Conservation (phyloP, 2,329 filamentous ascomycete genomes). For the Aspergillus aculeatus region DNA sequence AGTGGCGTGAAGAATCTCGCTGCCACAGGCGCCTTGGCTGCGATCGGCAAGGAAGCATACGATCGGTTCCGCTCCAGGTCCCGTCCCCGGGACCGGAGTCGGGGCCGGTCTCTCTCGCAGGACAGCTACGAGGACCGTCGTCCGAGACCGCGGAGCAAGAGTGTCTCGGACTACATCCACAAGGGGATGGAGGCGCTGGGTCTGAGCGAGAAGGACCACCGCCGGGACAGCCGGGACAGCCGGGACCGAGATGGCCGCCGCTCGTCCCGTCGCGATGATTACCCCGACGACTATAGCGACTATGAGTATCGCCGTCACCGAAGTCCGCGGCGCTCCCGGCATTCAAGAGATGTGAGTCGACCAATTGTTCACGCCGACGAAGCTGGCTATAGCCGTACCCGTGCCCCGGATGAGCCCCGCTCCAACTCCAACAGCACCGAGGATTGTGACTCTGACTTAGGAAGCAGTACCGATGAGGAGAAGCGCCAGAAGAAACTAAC, state of each 20-base stretch:
- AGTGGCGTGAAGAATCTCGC: slow-evolving; percentile 45
- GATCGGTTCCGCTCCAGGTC: slow-evolving; percentile 46
- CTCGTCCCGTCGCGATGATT: slow-evolving; percentile 33
- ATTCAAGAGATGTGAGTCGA: slow-evolving; percentile 48
- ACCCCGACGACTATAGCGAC: slow-evolving; percentile 44
- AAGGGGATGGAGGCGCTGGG: slow-evolving; percentile 48
- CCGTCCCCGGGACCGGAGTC: slow-evolving; percentile 29
- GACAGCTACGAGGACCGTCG: slow-evolving; percentile 54
- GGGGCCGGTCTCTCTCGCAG: slow-evolving; percentile 49
- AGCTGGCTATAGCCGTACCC: slow-evolving; percentile 12
- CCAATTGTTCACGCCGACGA: slow-evolving; percentile 22
- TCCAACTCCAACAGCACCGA: slow-evolving; percentile 17
- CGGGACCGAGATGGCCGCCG: slow-evolving; percentile 26
- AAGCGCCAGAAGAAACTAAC: slow-evolving; percentile 62
- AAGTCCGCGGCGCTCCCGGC: slow-evolving; percentile 30
- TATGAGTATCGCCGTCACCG: slow-evolving; percentile 32
- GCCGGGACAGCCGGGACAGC: slow-evolving; percentile 31
- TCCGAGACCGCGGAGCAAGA: slow-evolving; percentile 45
- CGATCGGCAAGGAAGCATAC: slow-evolving; percentile 49
- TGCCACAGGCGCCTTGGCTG: slow-evolving; percentile 45
- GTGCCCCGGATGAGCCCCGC: slow-evolving; percentile 10
- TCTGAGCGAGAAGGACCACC: slow-evolving; percentile 33
- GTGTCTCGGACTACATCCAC: slow-evolving; percentile 46
- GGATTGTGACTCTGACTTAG: slow-evolving; percentile 52
- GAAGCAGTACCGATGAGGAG: slow-evolving; percentile 63